Base-by-base conservation (phyloP, 768 basidiomycete genomes). In the Ramaria sp. region DNA sequence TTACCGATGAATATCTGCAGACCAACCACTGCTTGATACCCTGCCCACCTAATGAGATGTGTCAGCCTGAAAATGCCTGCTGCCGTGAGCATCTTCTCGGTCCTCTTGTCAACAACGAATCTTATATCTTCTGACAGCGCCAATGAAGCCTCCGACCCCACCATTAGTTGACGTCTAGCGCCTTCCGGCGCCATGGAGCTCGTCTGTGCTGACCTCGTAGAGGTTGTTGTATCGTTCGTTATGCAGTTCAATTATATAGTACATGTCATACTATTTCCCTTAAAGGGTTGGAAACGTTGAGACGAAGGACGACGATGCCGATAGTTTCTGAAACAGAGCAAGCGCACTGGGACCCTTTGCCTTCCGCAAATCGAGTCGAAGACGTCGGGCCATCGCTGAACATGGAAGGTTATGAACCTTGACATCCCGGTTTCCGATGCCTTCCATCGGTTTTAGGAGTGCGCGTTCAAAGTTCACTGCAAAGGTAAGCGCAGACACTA, bases 41-140 rank as follows among this genome's bases (percentile, higher is more conserved):
- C 19, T 91, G 88, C 62, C 87, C 86, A 6, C 66, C 78, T 10
- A 86, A 86, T 65, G 77, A 77, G 57, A 77, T 75, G 37, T 91
- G 89, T 63, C 72, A 84, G 63, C 82, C 83, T 30, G 83, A 88
- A 64, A 83, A 88, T 60, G 80, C 86, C 1, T 91, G 88, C 67
- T 91, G 88, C 67, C 88, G 87, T 89, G 67, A 73, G 87, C 79
- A 17, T 10, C 47, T 20, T n/a, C 22, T 27, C 41, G 27, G 10
- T 20, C 45, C 46, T 15, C n/a, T 51, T 1, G 6, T 54, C 34
- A 37, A 24, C 17, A 13, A 17, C 10, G 55, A 62, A 31, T 49
- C 59, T 61, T 15, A 53, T 51, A 33, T 27, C 30, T 60, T 59
- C 58, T 22, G 80, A 78, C 82, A 37, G 81, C 81, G 34, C 73